A percentile compares a stretch with the other conserved stretches of the same genome.
Evolutionary conservation across 352 stramenopile genomes (phyloP).

Genomic region (Blastocystis sp.): DNA sequence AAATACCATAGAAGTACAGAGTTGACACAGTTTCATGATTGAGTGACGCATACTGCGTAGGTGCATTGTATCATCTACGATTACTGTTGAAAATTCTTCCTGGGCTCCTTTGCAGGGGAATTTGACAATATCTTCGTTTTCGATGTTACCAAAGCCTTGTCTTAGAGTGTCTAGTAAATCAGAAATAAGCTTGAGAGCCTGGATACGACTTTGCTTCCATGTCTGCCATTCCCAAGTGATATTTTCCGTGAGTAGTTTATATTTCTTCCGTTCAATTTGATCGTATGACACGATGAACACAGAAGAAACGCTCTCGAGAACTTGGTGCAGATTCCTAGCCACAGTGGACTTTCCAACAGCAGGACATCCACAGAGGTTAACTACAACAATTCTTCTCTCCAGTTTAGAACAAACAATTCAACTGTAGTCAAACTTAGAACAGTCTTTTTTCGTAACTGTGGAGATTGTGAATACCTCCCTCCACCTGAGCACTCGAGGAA

Average conservation of each 20-base stretch:
- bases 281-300: background rate
- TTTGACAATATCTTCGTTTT: background rate
- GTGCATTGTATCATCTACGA: conserved; percentile 30
- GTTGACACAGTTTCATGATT: background rate
- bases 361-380: background rate
- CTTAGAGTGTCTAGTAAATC: background rate
- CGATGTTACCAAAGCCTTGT: too few species aligned
- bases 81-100: background rate
- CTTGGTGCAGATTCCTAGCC: background rate
- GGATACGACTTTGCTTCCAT: background rate
- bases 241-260: background rate
- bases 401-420: background rate
- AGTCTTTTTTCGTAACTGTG: conserved; percentile 82
- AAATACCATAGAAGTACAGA: background rate
- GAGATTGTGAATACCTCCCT: conserved; percentile 65
- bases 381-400: background rate
- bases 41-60: conserved; percentile 8
- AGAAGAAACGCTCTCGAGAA: background rate
- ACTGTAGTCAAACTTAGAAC: conserved; percentile 57
- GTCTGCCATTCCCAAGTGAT: background rate
- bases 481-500: conserved; percentile 59
- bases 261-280: background rate
- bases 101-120: background rate
- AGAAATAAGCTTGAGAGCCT: background rate
- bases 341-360: background rate